phyloP scores from a whole-genome alignment of 805 yeast species.

The Kurtzmaniella fragi region DNA sequence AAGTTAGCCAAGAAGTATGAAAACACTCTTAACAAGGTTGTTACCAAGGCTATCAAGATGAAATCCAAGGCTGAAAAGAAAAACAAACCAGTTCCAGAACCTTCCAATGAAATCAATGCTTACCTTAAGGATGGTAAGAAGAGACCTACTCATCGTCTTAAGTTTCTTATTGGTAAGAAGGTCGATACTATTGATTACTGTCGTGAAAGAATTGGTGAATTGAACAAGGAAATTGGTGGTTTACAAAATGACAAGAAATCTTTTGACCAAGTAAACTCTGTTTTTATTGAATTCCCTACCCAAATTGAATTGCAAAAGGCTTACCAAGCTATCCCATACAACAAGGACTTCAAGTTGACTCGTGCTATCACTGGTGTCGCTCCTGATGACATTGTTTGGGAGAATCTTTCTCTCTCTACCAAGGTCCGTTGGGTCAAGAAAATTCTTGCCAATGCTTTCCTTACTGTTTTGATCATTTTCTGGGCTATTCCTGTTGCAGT shows the following conservation, averaged over 20 bases:
- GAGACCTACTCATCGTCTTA: conserved; percentile 77
- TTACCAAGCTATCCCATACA: conserved; percentile 70
- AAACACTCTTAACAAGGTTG: conserved; percentile 54
- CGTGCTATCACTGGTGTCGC: conserved; percentile 56
- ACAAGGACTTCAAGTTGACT: conserved; percentile 40
- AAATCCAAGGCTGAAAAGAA: conserved; percentile 56
- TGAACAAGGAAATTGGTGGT: conserved; percentile 59
- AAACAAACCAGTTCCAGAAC: conserved; percentile 48
- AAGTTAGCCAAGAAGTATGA: conserved; percentile 61
- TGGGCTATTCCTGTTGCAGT: conserved; percentile 81
- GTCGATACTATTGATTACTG: conserved; percentile 80
- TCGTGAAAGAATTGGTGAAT: conserved; percentile 59
- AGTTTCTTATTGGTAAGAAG: conserved; percentile 70
- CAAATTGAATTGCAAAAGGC: conserved; percentile 89
- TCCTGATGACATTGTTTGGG: conserved; percentile 86
- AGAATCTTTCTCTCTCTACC: conserved; percentile 57
- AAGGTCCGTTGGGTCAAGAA: conserved; percentile 53
- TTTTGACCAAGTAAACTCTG: conserved; percentile 57
- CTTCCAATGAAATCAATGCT: conserved; percentile 50
- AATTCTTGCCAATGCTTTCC: conserved; percentile 55
- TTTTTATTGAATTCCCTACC: conserved; percentile 73
- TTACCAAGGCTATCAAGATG: conserved; percentile 54
- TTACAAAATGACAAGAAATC: conserved; percentile 51
- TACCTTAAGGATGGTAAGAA: conserved; percentile 65
- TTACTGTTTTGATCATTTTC: conserved; percentile 53